These are phyloP conservation scores for Dorcoceras hygrometricum DNA, from an alignment of 257 asterid species.

Conservation along the genomic window DNA sequence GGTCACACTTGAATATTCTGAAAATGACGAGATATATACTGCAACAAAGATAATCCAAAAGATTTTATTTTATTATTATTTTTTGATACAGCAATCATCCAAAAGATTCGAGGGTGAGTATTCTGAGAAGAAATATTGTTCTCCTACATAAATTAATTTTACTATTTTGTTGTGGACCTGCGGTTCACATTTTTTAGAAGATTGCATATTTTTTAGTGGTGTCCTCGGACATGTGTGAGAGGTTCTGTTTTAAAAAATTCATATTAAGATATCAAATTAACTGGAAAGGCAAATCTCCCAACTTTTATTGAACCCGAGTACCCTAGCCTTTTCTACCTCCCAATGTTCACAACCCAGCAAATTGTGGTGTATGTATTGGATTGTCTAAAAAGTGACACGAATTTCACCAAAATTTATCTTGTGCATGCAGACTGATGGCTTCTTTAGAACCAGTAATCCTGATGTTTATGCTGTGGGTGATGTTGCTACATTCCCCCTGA, in stretches of 20 bases:
- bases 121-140: background rate
- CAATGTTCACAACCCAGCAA: background rate
- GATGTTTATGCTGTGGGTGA: conserved; percentile 95
- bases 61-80: no score
- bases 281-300: background rate
- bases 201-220: background rate
- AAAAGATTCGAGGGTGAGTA: background rate
- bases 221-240: background rate
- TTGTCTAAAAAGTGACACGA: background rate
- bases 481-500: conserved; percentile 93
- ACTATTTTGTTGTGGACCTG: background rate
- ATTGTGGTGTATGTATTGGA: background rate
- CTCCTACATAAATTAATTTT: background rate
- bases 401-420: conserved; percentile 9
- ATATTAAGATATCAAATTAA: background rate
- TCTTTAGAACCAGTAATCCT: conserved; percentile 72
- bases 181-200: background rate
- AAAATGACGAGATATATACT: background rate
- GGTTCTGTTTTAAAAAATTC: background rate
- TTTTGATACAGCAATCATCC: no score
- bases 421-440: conserved; percentile 76
- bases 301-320: background rate
- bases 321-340: background rate
- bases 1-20: conserved; percentile 1
- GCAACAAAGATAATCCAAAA: conserved; percentile 4